These are phyloP conservation scores for Trichoderma reesei DNA, from an alignment of 495 filamentous ascomycete species.

Conservation along the genomic window DNA sequence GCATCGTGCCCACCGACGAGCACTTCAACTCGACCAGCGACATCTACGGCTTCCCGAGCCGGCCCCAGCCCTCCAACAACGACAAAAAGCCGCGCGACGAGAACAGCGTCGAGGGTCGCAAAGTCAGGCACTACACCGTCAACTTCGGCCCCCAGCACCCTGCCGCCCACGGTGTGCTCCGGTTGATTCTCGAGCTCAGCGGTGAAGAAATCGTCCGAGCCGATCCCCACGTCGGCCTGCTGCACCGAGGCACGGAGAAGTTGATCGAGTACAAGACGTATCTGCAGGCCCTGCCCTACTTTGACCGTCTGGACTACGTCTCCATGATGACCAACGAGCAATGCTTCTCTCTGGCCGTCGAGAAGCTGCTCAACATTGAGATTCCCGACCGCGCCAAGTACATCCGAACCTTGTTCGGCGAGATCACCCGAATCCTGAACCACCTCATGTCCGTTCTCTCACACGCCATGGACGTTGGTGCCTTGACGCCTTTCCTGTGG, in stretches of 20 bases:
- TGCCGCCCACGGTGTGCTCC: constrained; percentile 95
- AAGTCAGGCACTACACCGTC: constrained; percentile 97
- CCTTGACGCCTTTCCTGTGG: constrained; percentile 97
- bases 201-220: constrained; percentile 95
- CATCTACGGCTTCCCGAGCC: constrained; percentile 40
- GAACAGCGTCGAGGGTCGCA: constrained; percentile 53
- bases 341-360: constrained; percentile 87
- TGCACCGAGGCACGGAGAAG: constrained; percentile 98
- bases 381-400: constrained; percentile 93
- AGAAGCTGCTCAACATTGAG: constrained; percentile 97
- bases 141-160: constrained; percentile 99
- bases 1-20: constrained; percentile 56
- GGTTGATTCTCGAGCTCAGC: constrained; percentile 93
- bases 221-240: constrained; percentile 92
- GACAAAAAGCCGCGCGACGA: constrained; percentile 40
- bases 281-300: constrained; percentile 95
- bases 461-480: constrained; percentile 99
- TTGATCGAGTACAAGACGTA: constrained; percentile 99
- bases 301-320: constrained; percentile 97
- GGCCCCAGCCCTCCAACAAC: constrained; percentile 26
- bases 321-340: constrained; percentile 99
- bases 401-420: constrained; percentile 92
- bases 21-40: constrained; percentile 45
- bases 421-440: constrained; percentile 92
- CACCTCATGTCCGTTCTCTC: constrained; percentile 97